Base-by-base conservation (phyloP, 306 rosid genomes). In the Crataegus laevigata region DNA sequence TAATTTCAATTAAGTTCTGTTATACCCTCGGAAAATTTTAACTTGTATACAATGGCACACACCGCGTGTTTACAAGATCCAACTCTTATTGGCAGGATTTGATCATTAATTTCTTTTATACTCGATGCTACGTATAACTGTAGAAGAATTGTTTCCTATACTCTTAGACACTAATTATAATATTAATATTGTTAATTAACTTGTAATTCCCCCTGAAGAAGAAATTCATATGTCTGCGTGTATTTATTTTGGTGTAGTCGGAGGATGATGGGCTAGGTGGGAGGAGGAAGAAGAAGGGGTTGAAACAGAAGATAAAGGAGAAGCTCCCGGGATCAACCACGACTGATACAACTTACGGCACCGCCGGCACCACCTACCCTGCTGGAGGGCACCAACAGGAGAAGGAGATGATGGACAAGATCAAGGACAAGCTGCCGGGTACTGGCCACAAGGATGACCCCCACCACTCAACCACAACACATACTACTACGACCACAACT, bases 341-440 rank as follows among this genome's bases (percentile, higher is more conserved):
- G 18, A 50, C 15, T 4, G 63, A 71, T 5, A 63, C 68, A 18
- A 30, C 69, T 9, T 36, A 34, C 1, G 8, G 24, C 50, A 7
- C 24, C 65, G 50, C 51, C 15, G 62, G 65, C 1, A 3, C 12
- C 21, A 30, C 66, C 21, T 47, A 47, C 19, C 52, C 52, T 5
- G 63, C 52, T 5, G 63, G 47, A 3, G n/a, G 14, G 75, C 66
- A 72, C 66, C 18, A 34, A 6, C 72, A 55, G 17, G 47, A 55
- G 6, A 71, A 34, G 45, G 64, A 51, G 10, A 30, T 11, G 26
- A 19, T 7, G 50, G 70, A 62, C 32, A 62, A 72, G 76, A 26
- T 62, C 11, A 73, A 73, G 25, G 70, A 68, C 43, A 81, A 70
- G 83, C 78, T 81, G 32, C 76, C 52, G 2, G 36, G 52, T 9